Evolutionary conservation across 257 asterid genomes (phyloP).

Genomic region (Mentha longifolia): DNA sequence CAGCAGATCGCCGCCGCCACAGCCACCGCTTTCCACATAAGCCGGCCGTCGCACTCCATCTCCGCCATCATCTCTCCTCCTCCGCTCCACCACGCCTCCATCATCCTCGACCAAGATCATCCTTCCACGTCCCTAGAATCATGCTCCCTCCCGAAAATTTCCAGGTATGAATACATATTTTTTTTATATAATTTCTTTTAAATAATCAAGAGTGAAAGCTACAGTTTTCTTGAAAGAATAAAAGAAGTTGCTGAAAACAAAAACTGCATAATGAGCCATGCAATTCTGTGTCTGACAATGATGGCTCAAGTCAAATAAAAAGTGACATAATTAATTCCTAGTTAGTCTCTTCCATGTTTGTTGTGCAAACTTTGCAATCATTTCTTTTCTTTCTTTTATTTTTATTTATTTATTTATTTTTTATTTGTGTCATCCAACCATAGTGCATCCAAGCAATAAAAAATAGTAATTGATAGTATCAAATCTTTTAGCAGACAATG

Average conservation of each 20-base stretch:
- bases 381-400: background rate
- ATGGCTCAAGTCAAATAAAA: slow-evolving; percentile 30
- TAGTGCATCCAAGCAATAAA: slow-evolving; percentile 41
- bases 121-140: slow-evolving; percentile 65
- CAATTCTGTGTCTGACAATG: slow-evolving; percentile 29
- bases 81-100: slow-evolving; percentile 71
- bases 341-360: slow-evolving; percentile 27
- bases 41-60: slow-evolving; percentile 78
- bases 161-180: slow-evolving; percentile 54
- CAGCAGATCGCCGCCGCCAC: slow-evolving; percentile 46
- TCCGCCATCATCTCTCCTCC: slow-evolving; percentile 79
- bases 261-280: slow-evolving; percentile 29
- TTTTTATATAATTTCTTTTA: no score
- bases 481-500: slow-evolving; percentile 58
- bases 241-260: slow-evolving; percentile 15
- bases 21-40: slow-evolving; percentile 67
- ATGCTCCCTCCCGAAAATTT: slow-evolving; percentile 67
- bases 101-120: slow-evolving; percentile 72
- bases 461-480: slow-evolving; percentile 25
- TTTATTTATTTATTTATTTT: no score
- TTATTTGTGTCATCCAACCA: slow-evolving; percentile 15
- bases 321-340: slow-evolving; percentile 5
- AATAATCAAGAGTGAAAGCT: no score
- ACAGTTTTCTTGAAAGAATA: slow-evolving; percentile 7
- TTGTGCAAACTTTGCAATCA: background rate